Conservation (phyloP, 345 rosid genomes). For the Melastoma malabathricum region DNA sequence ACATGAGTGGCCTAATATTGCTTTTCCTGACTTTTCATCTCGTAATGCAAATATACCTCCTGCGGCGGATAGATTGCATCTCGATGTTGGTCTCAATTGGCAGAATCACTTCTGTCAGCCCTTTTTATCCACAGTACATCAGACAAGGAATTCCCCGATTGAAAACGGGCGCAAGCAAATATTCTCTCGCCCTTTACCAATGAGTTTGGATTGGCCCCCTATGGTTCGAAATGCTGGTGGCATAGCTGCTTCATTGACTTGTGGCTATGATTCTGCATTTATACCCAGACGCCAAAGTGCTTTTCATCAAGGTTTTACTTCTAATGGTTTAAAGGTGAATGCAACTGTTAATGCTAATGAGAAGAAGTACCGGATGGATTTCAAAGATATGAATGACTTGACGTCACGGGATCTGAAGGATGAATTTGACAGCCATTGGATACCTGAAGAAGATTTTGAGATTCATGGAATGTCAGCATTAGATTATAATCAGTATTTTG, state of each 20-base stretch:
- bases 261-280: conserved; percentile 67
- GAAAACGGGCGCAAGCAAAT: conserved; percentile 56
- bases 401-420: conserved; percentile 37
- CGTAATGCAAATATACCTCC: conserved; percentile 65
- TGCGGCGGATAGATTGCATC: conserved; percentile 87
- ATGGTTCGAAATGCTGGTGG: conserved; percentile 68
- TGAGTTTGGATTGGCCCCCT: conserved; percentile 98
- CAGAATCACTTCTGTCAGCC: conserved; percentile 65
- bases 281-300: conserved; percentile 35
- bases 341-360: conserved; percentile 26
- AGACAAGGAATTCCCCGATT: conserved; percentile 52
- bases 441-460: conserved; percentile 89
- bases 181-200: conserved; percentile 56
- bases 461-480: conserved; percentile 67
- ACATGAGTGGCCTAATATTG: conserved; percentile 77
- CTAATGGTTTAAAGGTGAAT: conserved; percentile 28
- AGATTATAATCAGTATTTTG: conserved; percentile 87
- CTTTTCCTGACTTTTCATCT: conserved; percentile 61
- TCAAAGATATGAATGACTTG: conserved; percentile 53
- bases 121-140: conserved; percentile 57
- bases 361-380: conserved; percentile 39
- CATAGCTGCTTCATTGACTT: conserved; percentile 46
- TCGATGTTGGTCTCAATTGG: conserved; percentile 85
- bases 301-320: conserved; percentile 35
- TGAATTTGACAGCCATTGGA: conserved; percentile 76